A percentile compares a stretch with the other conserved stretches of the same genome.
phyloP scores from a whole-genome alignment of 2,329 filamentous ascomycete species.

The Fusarium nodosum region DNA sequence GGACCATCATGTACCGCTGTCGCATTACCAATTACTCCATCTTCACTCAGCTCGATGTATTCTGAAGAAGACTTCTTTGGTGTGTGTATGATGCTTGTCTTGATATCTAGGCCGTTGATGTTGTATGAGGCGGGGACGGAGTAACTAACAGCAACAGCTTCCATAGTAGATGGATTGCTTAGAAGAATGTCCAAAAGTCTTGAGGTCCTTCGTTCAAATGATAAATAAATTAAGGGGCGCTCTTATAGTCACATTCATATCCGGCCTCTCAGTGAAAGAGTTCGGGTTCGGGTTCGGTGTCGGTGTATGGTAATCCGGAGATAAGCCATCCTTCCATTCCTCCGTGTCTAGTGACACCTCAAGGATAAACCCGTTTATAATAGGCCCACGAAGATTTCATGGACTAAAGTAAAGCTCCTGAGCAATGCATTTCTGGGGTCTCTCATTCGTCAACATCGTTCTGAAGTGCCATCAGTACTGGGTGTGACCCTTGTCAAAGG shows the following conservation, averaged over 20 bases:
- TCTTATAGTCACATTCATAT: neutral
- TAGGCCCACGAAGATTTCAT: neutral
- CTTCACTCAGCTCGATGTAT: slow-evolving; percentile 5
- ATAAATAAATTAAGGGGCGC: fast-evolving
- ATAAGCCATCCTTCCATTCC: neutral
- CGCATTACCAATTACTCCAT: slow-evolving; percentile 3
- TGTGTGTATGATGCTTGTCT: slow-evolving; percentile 16
- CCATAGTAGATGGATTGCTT: neutral
- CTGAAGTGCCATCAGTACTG: neutral
- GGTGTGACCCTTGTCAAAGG: neutral
- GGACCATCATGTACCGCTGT: slow-evolving; percentile 23
- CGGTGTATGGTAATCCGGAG: neutral
- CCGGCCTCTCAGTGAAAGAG: neutral
- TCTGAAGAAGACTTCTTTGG: slow-evolving; percentile 1
- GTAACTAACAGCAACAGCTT: slow-evolving; percentile 13
- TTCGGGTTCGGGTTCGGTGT: slow-evolving; percentile 5
- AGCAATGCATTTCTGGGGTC: neutral
- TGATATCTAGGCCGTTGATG: slow-evolving; percentile 16
- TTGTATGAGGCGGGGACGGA: neutral
- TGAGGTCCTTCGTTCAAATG: neutral
- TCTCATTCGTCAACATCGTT: neutral
- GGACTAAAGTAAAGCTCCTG: no score
- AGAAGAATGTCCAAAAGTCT: no score
- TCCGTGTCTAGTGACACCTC: neutral
- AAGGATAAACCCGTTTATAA: neutral